Percentiles rank a stretch among this genome's conserved stretches.
Conservation (phyloP, 176 grass and related monocot genomes). For the Melocanna baccifera region DNA sequence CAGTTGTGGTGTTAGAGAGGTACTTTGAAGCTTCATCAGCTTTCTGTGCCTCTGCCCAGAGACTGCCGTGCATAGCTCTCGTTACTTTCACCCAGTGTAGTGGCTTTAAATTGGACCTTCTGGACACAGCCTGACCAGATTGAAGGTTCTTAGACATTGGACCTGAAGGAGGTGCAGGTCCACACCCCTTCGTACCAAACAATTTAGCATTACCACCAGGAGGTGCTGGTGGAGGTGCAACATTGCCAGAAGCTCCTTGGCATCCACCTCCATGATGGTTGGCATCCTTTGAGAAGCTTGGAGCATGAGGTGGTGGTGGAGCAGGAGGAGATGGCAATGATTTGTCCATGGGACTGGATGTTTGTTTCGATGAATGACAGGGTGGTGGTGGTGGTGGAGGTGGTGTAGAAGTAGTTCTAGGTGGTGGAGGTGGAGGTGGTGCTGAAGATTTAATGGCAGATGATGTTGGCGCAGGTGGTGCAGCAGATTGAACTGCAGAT, state of each 20-base stretch:
- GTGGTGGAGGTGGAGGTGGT: constrained; percentile 33
- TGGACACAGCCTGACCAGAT: constrained; percentile 50
- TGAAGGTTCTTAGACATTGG: constrained; percentile 57
- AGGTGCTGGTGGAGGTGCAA: constrained; percentile 51
- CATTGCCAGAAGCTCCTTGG: constrained; percentile 27
- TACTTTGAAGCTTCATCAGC: constrained; percentile 70
- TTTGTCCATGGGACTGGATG: constrained; percentile 25
- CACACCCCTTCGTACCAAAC: constrained; percentile 30
- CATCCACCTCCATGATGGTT: constrained; percentile 25
- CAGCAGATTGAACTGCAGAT: constrained; percentile 24
- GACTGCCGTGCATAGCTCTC: constrained; percentile 94
- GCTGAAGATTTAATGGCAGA: constrained; percentile 17
- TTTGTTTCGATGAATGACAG: constrained; percentile 44
- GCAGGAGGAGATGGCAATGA: constrained; percentile 38
- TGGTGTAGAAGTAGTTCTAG: constrained; percentile 21
- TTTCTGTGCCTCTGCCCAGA: constrained; percentile 88
- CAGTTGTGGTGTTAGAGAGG: constrained; percentile 2
- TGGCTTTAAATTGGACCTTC: constrained; percentile 89
- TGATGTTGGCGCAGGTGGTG: constrained; percentile 34
- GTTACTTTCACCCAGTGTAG: constrained; percentile 99
- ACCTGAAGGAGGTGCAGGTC: constrained; percentile 56
- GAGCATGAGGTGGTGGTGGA: constrained; percentile 30
- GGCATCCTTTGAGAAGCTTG: constrained; percentile 34
- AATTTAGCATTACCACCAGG: constrained; percentile 47
- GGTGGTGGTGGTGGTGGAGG: constrained; percentile 28